Evolutionary conservation across 2,329 filamentous ascomycete species (phyloP).

Genomic region (Phoma sp.): DNA sequence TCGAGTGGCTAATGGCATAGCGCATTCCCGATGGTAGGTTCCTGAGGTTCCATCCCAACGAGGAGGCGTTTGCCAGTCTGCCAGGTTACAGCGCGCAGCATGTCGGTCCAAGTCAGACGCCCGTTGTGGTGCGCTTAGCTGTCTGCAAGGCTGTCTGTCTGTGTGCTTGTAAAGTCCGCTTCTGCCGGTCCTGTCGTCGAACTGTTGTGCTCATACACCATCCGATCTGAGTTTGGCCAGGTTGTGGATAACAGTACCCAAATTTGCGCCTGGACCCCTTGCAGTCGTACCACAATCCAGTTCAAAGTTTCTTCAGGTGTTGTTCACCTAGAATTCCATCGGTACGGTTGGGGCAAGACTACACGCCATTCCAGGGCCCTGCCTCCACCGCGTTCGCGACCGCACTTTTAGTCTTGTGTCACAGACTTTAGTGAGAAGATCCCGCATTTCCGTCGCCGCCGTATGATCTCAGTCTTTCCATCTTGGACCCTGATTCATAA

Average conservation of each 20-base stretch:
- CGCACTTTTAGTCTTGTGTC: slow-evolving; percentile 40
- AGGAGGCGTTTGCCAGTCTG: slow-evolving; percentile 35
- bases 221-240: slow-evolving; percentile 22
- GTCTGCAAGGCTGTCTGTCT: slow-evolving; percentile 35
- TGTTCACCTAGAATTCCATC: slow-evolving; percentile 29
- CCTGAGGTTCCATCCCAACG: slow-evolving; percentile 37
- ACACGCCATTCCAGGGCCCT: slow-evolving; percentile 46
- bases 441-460: slow-evolving; percentile 33
- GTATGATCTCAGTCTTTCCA: slow-evolving; percentile 19
- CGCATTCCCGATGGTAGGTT: slow-evolving; percentile 35
- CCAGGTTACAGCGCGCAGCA: slow-evolving; percentile 42
- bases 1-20: slow-evolving; percentile 29
- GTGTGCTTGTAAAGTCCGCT: slow-evolving; percentile 23
- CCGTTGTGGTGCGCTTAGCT: slow-evolving; percentile 21
- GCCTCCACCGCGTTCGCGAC: slow-evolving; percentile 43
- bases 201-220: slow-evolving; percentile 23
- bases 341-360: slow-evolving; percentile 27
- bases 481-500: slow-evolving; percentile 43
- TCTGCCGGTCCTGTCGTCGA: slow-evolving; percentile 23
- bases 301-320: slow-evolving; percentile 27
- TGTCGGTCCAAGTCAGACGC: slow-evolving; percentile 33
- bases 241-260: slow-evolving; percentile 18
- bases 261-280: slow-evolving; percentile 30
- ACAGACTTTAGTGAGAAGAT: slow-evolving; percentile 37
- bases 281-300: slow-evolving; percentile 37